Conservation (phyloP, 2,329 filamentous ascomycete species). For the Cladophialophora bantiana region DNA sequence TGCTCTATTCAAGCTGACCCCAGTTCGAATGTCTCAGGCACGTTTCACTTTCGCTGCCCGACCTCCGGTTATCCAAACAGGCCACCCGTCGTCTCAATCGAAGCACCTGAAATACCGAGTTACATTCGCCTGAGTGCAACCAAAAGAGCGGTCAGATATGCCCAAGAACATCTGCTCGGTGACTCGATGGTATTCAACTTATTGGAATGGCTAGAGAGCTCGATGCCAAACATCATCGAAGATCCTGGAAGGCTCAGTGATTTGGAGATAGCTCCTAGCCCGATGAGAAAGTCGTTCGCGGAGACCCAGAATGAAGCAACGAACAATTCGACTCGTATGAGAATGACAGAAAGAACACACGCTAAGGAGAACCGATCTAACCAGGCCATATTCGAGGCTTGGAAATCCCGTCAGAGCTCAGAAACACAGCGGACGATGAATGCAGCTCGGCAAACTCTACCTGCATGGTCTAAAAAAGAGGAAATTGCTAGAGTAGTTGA, state of each 20-base stretch:
- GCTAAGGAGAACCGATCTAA: conserved; percentile 32
- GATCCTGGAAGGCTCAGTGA: conserved; percentile 83
- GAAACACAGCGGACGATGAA: conserved; percentile 77
- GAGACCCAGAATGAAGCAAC: neutral
- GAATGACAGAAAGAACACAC: conserved; percentile 11
- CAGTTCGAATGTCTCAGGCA: conserved; percentile 18
- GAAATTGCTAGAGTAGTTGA: conserved; percentile 77
- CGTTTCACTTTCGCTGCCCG: conserved; percentile 73
- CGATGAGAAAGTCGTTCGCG: conserved; percentile 4
- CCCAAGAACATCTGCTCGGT: conserved; percentile 73
- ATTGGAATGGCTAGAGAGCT: conserved; percentile 88
- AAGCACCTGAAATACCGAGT: conserved; percentile 71
- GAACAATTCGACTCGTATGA: neutral
- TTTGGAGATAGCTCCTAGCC: conserved; percentile 78
- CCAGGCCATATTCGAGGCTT: conserved; percentile 64
- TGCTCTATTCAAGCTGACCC: conserved; percentile 73
- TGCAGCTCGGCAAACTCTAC: conserved; percentile 72
- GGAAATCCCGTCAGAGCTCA: conserved; percentile 71
- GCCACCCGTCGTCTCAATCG: conserved; percentile 67
- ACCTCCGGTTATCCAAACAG: conserved; percentile 70
- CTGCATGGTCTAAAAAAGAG: conserved; percentile 85
- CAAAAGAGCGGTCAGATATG: conserved; percentile 75
- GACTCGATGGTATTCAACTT: conserved; percentile 92
- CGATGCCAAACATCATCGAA: conserved; percentile 81
- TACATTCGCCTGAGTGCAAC: conserved; percentile 92